These are phyloP conservation scores for Anethum foeniculum DNA, from an alignment of 140 eudicot genomes.

Conservation along the genomic window DNA sequence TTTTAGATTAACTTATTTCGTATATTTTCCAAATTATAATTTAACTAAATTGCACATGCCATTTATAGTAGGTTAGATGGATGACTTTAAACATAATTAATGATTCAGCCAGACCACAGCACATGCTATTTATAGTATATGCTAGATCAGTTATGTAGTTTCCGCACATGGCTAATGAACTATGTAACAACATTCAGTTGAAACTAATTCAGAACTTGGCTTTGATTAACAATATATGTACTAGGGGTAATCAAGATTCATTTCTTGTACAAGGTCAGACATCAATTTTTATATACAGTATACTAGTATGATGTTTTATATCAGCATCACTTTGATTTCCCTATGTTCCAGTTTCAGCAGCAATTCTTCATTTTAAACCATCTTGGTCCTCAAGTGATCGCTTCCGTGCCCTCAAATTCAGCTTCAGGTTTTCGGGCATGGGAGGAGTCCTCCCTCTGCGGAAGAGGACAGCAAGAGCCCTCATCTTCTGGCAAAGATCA, in stretches of 20 bases:
- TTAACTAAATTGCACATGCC: background rate
- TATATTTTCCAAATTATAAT: too few relatives aligned
- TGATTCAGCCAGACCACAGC: background rate
- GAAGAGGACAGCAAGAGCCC: constrained; percentile 90
- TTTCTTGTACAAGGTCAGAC: background rate
- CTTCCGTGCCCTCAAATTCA: constrained; percentile 70
- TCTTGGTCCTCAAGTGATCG: constrained; percentile 94
- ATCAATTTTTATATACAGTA: background rate
- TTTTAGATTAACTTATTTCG: too few relatives aligned
- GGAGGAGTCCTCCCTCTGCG: constrained; percentile 92
- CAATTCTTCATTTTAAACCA: constrained; percentile 25
- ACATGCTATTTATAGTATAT: background rate
- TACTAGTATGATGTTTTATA: background rate
- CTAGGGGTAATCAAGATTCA: background rate
- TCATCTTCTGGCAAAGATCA: constrained; percentile 69
- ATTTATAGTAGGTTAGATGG: too few relatives aligned
- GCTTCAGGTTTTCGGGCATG: constrained; percentile 84
- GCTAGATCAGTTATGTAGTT: background rate
- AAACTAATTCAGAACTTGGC: background rate
- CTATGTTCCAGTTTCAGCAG: background rate
- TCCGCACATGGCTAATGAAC: background rate
- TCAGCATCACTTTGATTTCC: constrained; percentile 1
- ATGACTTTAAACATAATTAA: too few relatives aligned
- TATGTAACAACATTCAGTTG: background rate
- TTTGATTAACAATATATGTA: background rate